These are phyloP conservation scores for Colletotrichum australisinense DNA, from an alignment of 2,329 filamentous ascomycete genomes.

Conservation along the genomic window DNA sequence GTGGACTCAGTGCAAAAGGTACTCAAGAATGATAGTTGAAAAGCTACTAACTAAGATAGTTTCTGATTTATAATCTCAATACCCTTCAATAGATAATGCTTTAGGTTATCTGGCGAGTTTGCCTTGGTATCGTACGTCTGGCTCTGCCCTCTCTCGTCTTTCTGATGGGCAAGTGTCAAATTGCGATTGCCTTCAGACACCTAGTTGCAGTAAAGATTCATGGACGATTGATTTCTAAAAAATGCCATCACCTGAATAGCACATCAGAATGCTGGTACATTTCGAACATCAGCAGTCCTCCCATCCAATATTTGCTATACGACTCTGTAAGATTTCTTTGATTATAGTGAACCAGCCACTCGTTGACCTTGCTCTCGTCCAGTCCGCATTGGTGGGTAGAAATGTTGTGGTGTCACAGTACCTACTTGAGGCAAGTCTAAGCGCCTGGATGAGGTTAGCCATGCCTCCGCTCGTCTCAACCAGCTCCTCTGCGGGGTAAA, in stretches of 20 bases:
- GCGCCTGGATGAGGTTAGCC: not conserved
- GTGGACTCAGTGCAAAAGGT: not conserved
- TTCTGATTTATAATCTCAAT: not conserved
- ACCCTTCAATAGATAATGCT: too few species aligned
- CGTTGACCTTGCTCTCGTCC: not conserved
- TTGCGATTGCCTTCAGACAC: too few species aligned
- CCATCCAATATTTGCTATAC: too few species aligned
- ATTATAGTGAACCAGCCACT: not conserved
- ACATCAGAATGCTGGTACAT: too few species aligned
- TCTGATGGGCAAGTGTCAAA: too few species aligned
- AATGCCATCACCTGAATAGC: not conserved
- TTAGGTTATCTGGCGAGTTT: too few species aligned
- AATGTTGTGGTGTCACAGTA: not conserved
- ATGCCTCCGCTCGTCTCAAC: not conserved
- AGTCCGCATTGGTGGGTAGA: not conserved
- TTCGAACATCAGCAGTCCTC: too few species aligned
- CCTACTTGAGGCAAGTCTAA: not conserved
- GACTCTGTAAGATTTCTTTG: not conserved
- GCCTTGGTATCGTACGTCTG: too few species aligned
- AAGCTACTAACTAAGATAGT: not conserved
- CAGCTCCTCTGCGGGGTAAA: slow-evolving; percentile 19
- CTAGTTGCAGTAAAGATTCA: too few species aligned
- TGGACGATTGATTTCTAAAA: too few species aligned
- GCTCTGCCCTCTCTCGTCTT: too few species aligned
- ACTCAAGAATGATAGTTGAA: not conserved